Percentiles rank a stretch among this genome's conserved stretches.
Evolutionary conservation across 2,329 filamentous ascomycete species (phyloP).

Genomic region (Elsinoe ampelina): DNA sequence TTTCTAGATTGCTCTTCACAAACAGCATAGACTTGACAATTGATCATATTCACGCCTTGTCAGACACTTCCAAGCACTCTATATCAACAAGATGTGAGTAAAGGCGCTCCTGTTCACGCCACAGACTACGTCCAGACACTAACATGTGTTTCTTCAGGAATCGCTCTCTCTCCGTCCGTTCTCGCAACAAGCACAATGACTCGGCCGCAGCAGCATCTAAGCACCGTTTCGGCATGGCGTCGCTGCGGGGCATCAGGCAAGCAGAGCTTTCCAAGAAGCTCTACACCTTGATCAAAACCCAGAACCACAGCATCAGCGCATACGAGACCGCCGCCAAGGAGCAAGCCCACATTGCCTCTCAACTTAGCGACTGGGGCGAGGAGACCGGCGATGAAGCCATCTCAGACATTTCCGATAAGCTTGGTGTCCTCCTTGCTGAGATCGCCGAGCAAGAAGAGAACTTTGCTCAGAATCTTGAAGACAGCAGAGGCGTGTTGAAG

Average conservation of each 20-base stretch:
- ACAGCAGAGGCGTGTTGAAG: slow-evolving; percentile 74
- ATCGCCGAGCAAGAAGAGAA: slow-evolving; percentile 87
- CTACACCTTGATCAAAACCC: slow-evolving; percentile 86
- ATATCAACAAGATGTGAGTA: background rate
- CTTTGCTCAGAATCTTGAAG: slow-evolving; percentile 80
- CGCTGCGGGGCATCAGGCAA: slow-evolving; percentile 73
- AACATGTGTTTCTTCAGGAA: slow-evolving; percentile 16
- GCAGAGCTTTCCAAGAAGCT: slow-evolving; percentile 84
- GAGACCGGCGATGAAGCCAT: slow-evolving; percentile 78
- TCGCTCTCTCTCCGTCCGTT: slow-evolving; percentile 64
- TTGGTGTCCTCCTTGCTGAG: slow-evolving; percentile 84
- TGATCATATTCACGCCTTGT: background rate
- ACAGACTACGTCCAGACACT: background rate
- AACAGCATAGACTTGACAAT: background rate
- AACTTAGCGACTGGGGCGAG: slow-evolving; percentile 96
- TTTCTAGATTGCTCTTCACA: background rate
- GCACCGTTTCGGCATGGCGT: slow-evolving; percentile 75
- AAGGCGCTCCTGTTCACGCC: background rate
- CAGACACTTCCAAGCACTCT: background rate
- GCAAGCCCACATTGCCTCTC: slow-evolving; percentile 72
- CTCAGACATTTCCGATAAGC: slow-evolving; percentile 87
- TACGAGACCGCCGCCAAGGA: slow-evolving; percentile 81
- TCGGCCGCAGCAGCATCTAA: slow-evolving; percentile 38
- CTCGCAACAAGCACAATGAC: slow-evolving; percentile 45
- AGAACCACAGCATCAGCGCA: slow-evolving; percentile 77